A percentile compares a stretch with the other conserved stretches of the same genome.
These are phyloP conservation scores for Lyophyllum semitale DNA, from an alignment of 768 basidiomycete species.

Conservation along the genomic window DNA sequence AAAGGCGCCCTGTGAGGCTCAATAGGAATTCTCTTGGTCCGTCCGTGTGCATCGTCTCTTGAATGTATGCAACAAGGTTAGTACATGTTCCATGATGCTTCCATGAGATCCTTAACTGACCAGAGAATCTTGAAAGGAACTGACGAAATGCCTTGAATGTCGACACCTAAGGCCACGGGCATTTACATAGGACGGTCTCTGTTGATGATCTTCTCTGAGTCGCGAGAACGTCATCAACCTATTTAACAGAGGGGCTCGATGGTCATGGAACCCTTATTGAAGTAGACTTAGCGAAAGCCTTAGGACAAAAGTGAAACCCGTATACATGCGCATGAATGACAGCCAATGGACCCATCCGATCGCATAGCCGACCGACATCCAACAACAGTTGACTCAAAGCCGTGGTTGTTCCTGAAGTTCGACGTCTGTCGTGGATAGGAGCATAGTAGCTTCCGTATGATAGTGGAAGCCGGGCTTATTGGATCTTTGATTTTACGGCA, in stretches of 20 bases:
- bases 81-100: too few species aligned
- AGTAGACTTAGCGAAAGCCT: neutral
- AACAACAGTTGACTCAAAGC: neutral
- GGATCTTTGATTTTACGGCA: neutral
- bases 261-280: neutral
- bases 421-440: neutral
- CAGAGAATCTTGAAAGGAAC: neutral
- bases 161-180: too few species aligned
- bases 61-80: too few species aligned
- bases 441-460: neutral
- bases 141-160: neutral
- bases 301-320: neutral
- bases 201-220: neutral
- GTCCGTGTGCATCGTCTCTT: too few species aligned
- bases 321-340: neutral
- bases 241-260: neutral
- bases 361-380: neutral
- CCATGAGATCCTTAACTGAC: too few species aligned
- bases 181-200: neutral
- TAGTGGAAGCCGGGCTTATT: neutral
- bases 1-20: too few species aligned
- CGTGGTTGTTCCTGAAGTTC: neutral
- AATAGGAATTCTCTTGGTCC: neutral
- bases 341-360: neutral
- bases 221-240: neutral